A percentile compares a stretch with the other conserved stretches of the same genome.
These are phyloP conservation scores for Zoysia pacifica DNA, from an alignment of 176 grass and related monocot genomes.

Conservation along the genomic window DNA sequence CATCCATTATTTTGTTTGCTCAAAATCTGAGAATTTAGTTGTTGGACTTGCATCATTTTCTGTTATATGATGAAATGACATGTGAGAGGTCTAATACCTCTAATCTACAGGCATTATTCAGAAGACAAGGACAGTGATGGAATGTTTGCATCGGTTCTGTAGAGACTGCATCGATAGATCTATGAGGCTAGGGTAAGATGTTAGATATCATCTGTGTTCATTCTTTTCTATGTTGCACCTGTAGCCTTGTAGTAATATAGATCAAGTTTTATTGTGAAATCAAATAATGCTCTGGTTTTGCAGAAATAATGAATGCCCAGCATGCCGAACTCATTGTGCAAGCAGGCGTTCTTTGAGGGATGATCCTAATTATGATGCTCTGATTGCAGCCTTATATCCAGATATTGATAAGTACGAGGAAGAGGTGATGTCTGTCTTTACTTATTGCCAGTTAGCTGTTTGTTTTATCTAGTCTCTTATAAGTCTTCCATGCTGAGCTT, in stretches of 20 bases:
- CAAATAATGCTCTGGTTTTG: conserved; percentile 27
- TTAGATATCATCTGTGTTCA: conserved; percentile 10
- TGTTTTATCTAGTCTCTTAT: conserved; percentile 23
- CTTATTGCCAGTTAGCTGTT: conserved; percentile 8
- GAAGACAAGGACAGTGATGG: conserved; percentile 85
- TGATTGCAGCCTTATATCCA: conserved; percentile 79
- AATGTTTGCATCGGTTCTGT: conserved; percentile 82
- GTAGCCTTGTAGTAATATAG: conserved; percentile 7
- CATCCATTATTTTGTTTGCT: conserved; percentile 5
- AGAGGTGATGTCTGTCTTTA: conserved; percentile 59
- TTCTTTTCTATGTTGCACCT: not conserved
- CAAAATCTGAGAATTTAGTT: conserved; percentile 19
- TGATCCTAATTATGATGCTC: conserved; percentile 85
- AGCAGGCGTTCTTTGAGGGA: conserved; percentile 89
- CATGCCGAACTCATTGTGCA: conserved; percentile 88
- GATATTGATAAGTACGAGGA: conserved; percentile 91
- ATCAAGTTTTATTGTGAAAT: conserved; percentile 17
- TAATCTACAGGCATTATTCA: conserved; percentile 62
- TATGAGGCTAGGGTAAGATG: conserved; percentile 77
- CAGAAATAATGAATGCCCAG: conserved; percentile 91
- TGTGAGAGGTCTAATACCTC: not conserved
- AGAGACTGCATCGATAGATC: conserved; percentile 86
- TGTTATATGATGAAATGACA: conserved; percentile 10
- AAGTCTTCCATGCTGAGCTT: conserved; percentile 14
- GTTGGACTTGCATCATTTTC: conserved; percentile 27